Evolutionary conservation across 805 yeast genomes (phyloP), one percentile per base, ranked within the genome.

Genomic region (Candida hungchunana): DNA sequence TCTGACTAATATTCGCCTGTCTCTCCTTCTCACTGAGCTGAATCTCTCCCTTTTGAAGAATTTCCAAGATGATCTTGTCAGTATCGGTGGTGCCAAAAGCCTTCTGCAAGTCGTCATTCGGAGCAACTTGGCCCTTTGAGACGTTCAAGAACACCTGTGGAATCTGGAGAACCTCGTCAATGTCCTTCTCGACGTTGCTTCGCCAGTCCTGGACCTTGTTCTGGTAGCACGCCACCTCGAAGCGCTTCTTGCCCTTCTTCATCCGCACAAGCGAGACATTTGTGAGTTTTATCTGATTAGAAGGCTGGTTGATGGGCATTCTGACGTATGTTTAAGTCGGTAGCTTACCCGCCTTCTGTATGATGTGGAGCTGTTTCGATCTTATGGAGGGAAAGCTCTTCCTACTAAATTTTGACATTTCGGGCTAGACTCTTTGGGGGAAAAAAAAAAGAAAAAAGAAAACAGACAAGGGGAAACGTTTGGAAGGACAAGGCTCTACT

Each of bases 151-250:
- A 93, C 1, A 93, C 95, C 58, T 84, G 96, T n/a, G 88, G 96
- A 35, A 93, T 87, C 58, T 93, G 98, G 24, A 93, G 66, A 3
- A 93, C 98, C 56, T 93, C 98, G 63, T 93, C 97, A 7, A 93
- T 59, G 56, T 93, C 96, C 48, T 86, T 90, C 55, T 93, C 98
- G 57, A 85, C 78, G 40, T 82, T 84, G 43, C 75, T 73, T 49
- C 97, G 71, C 77, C 88, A 93, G 59, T 93, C 98, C 58, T 90
- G 97, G 5, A 93, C 96, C 56, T 93, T 93, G 53, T 93, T 93
- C 55, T 86, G 96, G 59, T 93, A 93, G 55, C 98, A 93, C 0
- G 97, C 97, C 29, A 93, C 74, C 60, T 93, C 98, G 51, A 88
- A 93, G 46, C 96, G 68, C 60, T 86, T 85, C 56, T 86, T 87